Conservation (phyloP, 2,329 filamentous ascomycete genomes). For the Fonsecaea multimorphosa region DNA sequence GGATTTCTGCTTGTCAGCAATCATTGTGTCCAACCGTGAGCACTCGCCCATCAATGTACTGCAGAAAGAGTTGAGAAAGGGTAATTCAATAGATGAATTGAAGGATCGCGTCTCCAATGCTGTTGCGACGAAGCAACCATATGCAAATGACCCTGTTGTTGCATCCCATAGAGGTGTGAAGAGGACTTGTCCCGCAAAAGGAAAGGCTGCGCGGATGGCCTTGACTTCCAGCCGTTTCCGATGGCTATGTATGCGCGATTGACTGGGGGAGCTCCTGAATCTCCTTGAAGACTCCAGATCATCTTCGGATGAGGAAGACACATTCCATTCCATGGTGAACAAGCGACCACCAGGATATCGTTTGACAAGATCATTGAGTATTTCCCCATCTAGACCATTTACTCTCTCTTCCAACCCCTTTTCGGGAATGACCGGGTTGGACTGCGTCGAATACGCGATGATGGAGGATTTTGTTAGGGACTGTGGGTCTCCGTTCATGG, state of each 20-base stretch:
- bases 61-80: conserved; percentile 49
- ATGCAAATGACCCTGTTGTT: conserved; percentile 38
- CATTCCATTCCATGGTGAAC: conserved; percentile 53
- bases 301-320: conserved; percentile 55
- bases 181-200: conserved; percentile 51
- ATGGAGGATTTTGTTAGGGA: conserved; percentile 4
- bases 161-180: conserved; percentile 61
- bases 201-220: conserved; percentile 47
- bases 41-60: conserved; percentile 51
- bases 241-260: conserved; percentile 14
- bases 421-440: conserved; percentile 27
- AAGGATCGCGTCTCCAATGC: conserved; percentile 46
- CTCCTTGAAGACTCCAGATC: conserved; percentile 54
- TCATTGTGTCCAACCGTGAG: conserved; percentile 49
- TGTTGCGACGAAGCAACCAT: conserved; percentile 22
- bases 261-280: conserved; percentile 12
- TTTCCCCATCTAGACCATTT: conserved; percentile 18
- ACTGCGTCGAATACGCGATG: conserved; percentile 28
- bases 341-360: conserved; percentile 57
- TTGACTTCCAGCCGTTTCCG: conserved; percentile 40
- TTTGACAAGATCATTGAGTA: conserved; percentile 43
- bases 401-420: conserved; percentile 15
- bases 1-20: conserved; percentile 56
- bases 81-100: conserved; percentile 48
- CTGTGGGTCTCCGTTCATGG: not conserved